Conservation (phyloP, 164 flowering plant species). For the Magnolia changhungtana region DNA sequence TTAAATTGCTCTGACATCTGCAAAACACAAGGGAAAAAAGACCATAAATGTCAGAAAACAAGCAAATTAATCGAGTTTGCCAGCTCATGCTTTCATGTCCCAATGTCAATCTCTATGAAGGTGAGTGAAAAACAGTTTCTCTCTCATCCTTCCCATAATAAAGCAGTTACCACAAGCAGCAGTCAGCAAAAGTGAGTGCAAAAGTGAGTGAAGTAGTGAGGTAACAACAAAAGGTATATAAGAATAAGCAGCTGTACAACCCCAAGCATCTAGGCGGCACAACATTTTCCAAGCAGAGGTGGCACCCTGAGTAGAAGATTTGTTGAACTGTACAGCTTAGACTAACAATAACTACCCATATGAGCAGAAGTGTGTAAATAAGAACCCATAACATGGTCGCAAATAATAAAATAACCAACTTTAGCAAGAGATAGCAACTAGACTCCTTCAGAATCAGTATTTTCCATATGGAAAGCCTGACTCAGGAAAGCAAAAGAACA, state of each 20-base stretch:
- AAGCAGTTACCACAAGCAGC: neutral
- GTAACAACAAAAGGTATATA: too few relatives aligned
- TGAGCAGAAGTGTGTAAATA: neutral
- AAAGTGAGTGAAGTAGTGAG: too few relatives aligned
- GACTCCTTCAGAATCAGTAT: neutral
- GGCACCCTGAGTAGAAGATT: neutral
- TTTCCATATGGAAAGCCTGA: too few relatives aligned
- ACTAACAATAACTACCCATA: neutral
- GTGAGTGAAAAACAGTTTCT: neutral
- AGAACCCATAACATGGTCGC: neutral
- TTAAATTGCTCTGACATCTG: constrained; percentile 98
- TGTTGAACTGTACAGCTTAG: neutral
- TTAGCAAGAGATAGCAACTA: neutral
- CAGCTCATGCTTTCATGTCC: neutral
- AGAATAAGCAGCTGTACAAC: too few relatives aligned
- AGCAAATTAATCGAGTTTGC: neutral
- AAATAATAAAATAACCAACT: too few relatives aligned
- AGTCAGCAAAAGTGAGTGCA: neutral
- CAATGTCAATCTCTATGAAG: neutral
- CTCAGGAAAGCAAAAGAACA: neutral
- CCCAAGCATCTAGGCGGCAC: too few relatives aligned
- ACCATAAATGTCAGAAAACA: neutral
- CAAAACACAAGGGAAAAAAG: neutral
- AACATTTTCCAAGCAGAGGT: too few relatives aligned
- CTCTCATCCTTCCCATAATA: neutral